Base-by-base conservation (phyloP, 1,139 yeast species). In the Lodderomyces elongisporus region DNA sequence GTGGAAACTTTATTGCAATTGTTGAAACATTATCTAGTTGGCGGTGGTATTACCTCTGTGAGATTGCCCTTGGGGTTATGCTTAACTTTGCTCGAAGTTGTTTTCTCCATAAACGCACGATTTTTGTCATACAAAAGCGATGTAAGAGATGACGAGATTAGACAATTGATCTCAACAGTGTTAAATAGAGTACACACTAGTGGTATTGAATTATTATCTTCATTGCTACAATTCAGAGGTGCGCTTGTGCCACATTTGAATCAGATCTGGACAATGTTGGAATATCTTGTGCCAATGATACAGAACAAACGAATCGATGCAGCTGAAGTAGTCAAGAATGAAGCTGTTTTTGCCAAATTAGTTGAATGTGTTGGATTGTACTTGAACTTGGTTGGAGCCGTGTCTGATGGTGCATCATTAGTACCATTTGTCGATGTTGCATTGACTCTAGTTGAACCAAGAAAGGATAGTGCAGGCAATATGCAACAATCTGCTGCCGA, bases 61-160 rank as follows among this genome's bases (percentile, higher is more conserved):
- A 57, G 52, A 28, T 58, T 73, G n/a, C 88, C 91, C 3, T 43
- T 82, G 20, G 87, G 87, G 1, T 50, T 60, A 32, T 48, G 79
- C 2, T 49, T 79, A 7, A 51, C 61, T 7, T 41, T 77, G 28
- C 60, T 66, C 24, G 85, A 79, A 46, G 52, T 74, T 3, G 48
- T 79, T 8, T 54, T 75, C 37, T 66, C 78, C 16, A 56, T 82
- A 35, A 77, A 79, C 43, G 58, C 71, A 10, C 70, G 66, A 34
- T 77, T 72, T 41, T 56, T 77, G 25, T 65, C 77, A 1, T 67
- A 79, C 46, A 77, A 70, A 45, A 66, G 70, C 31, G 87, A 81
- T 36, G 53, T 82, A 30, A 66, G 79, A 39, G 75, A 74, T 43
- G 78, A 72, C 38, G 47, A 52, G 3, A 61, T 68, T 22, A 68